phyloP scores from a whole-genome alignment of 2,329 filamentous ascomycete species.

The Trichoderma polysporum region DNA sequence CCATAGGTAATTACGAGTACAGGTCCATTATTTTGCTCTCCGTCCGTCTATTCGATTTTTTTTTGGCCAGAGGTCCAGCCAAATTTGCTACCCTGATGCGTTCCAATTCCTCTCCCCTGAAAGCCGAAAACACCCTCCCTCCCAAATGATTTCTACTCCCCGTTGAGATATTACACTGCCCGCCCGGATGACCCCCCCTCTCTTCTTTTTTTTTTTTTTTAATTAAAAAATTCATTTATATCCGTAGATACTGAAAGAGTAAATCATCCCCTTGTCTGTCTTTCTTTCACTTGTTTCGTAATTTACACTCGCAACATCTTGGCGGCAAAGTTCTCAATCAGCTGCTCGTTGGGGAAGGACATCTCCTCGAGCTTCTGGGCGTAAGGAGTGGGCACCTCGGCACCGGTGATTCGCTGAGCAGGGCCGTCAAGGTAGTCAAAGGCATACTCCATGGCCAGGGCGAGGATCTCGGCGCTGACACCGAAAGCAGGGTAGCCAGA shows the following conservation, averaged over 20 bases:
- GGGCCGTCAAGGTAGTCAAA: slow-evolving; percentile 98
- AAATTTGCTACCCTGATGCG: slow-evolving; percentile 23
- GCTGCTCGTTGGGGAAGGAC: slow-evolving; percentile 85
- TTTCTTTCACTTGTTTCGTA: background rate
- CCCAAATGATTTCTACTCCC: background rate
- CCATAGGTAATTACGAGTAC: slow-evolving; percentile 42
- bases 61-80: slow-evolving; percentile 27
- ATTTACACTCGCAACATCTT: slow-evolving; percentile 80
- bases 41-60: slow-evolving; percentile 38
- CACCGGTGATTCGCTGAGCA: slow-evolving; percentile 89
- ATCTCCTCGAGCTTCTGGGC: slow-evolving; percentile 90
- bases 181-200: background rate
- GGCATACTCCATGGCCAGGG: slow-evolving; percentile 93
- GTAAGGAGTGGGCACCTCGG: slow-evolving; percentile 96
- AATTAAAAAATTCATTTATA: background rate
- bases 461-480: slow-evolving; percentile 88
- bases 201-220: background rate
- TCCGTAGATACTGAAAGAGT: background rate
- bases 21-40: slow-evolving; percentile 35
- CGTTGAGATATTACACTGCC: slow-evolving; percentile 13
- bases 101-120: slow-evolving; percentile 1
- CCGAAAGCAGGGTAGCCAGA: slow-evolving; percentile 96
- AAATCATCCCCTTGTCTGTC: background rate
- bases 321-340: slow-evolving; percentile 84
- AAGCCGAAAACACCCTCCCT: slow-evolving; percentile 9